Base-by-base conservation (phyloP, 176 grass and related monocot species). In the Musa beccarii region DNA sequence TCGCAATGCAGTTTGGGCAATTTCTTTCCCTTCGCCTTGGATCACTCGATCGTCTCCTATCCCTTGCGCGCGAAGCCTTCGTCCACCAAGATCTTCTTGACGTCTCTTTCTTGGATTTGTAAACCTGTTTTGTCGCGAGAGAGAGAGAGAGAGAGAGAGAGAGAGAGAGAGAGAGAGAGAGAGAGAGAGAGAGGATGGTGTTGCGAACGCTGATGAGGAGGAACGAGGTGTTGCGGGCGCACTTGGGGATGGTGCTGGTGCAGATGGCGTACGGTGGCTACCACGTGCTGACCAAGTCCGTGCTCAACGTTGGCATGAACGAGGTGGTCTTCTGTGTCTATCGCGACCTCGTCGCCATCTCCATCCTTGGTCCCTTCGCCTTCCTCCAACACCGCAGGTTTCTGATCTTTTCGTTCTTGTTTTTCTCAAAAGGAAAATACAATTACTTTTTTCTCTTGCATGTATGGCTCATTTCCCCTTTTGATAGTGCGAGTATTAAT, bases 281-380 rank as follows among this genome's bases (percentile, higher is more conserved):
- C 95, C 90, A 94, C 66, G 95, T 98, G 77, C 85, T 98, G 78
- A 98, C 95, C 84, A 98, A 98, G 81, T 93, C 95, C 74, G 90
- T 98, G 24, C 90, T 98, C 82, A 86, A 98, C 76, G 90, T 93
- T 57, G 95, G 95, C 74, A 98, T 98, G 95, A 98, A 94, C 76
- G 88, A 93, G 88, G 68, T 98, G 75, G 90, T 98, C 63, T 98
- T 98, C 84, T 91, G 90, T 75, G 86, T 93, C 85, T 98, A 98
- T 84, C 95, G 95, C 17, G 95, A 93, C 70, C 80, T 98, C 80
- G 59, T 98, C 81, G 90, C 95, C 24, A 54, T 98, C 77, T 71
- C 86, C 9, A 76, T 98, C 66, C 82, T 98, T 77, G 95, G 84
- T 1, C 88, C 95, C 71, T 1, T 80, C 72, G 90, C 90, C 78